A percentile compares a stretch with the other conserved stretches of the same genome.
phyloP scores from a whole-genome alignment of 495 filamentous ascomycete species.

The Talaromyces stipitatus region DNA sequence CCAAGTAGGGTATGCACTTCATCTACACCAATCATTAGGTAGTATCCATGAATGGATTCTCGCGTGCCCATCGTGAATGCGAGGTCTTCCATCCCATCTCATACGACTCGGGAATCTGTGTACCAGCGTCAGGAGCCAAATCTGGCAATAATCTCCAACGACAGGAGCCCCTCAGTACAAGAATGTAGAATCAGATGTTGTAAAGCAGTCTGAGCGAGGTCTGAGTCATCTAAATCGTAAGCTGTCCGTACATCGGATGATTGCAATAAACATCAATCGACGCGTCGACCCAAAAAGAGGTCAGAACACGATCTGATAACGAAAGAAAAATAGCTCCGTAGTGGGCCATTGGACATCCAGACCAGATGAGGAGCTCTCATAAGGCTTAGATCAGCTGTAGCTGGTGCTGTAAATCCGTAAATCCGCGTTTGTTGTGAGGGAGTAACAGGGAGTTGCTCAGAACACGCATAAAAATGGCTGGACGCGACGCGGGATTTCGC shows the following conservation, averaged over 20 bases:
- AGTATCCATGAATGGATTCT: too few species aligned
- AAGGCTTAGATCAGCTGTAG: constrained; percentile 7
- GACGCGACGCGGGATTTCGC: constrained; percentile 18
- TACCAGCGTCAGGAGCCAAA: too few species aligned
- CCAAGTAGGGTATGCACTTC: too few species aligned
- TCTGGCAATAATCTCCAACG: too few species aligned
- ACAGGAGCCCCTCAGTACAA: too few species aligned
- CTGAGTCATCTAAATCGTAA: background rate
- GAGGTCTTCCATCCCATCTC: too few species aligned
- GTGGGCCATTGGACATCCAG: background rate
- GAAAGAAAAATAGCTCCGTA: background rate
- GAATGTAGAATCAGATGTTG: too few species aligned
- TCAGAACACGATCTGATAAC: background rate
- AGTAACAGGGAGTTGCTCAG: background rate
- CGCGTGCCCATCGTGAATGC: too few species aligned
- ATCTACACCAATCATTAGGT: too few species aligned
- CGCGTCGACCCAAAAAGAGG: background rate
- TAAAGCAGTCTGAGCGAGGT: background rate
- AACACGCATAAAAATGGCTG: background rate
- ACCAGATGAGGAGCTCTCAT: background rate
- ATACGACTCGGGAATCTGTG: too few species aligned
- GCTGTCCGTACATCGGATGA: background rate
- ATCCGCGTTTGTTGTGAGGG: constrained; percentile 13
- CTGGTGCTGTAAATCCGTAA: constrained; percentile 14
- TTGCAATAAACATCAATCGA: background rate